Base-by-base conservation (phyloP, 2,329 filamentous ascomycete species). In the Microcyclospora pomicola region DNA sequence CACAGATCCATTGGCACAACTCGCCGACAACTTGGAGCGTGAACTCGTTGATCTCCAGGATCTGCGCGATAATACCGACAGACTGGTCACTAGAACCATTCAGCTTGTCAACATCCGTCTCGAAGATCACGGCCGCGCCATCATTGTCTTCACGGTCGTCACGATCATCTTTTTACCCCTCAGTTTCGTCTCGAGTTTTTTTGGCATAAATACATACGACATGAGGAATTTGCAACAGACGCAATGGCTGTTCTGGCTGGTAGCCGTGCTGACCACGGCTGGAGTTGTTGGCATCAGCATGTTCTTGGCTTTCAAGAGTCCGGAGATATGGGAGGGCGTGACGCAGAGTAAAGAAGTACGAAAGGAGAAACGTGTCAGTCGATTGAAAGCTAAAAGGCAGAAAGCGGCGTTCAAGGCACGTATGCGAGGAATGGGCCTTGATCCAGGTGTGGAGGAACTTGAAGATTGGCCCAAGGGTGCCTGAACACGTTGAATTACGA, bases 21-120 rank as follows among this genome's bases (percentile, higher is more conserved):
- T 63, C 5, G 40, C 63, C 1, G 61, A 62, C 33, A 64, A 63
- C 30, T 50, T 66, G 0, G 52, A 59, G 30, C 50, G 60, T 14
- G 62, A 64, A 45, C 56, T 62, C 13, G 44, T 49, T 2, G 62
- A 65, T 33, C 48, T 65, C 1, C 49, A 55, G 35, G 62, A 62
- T 37, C 49, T 65, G 1, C 57, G 59, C 9, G 61, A 63, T 35
- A 64, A 65, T 40, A 62, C 59, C 36, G 64, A 64, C 36, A 49
- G 59, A 1, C 52, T 65, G 1, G 59, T 65, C 40, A 64, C 59
- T 14, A 54, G 62, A 15, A 64, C 61, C 1, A 63, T 64, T 34
- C 61, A 64, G 39, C 55, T 64, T 2, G 61, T 65, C 41, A 64
- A 65, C 40, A 64, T 66, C 34, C 56, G 62, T 2, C 53, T 65